A percentile compares a stretch with the other conserved stretches of the same genome.
These are phyloP conservation scores for Phytophthora hybrid DNA, from an alignment of 352 stramenopile genomes.

Conservation along the genomic window DNA sequence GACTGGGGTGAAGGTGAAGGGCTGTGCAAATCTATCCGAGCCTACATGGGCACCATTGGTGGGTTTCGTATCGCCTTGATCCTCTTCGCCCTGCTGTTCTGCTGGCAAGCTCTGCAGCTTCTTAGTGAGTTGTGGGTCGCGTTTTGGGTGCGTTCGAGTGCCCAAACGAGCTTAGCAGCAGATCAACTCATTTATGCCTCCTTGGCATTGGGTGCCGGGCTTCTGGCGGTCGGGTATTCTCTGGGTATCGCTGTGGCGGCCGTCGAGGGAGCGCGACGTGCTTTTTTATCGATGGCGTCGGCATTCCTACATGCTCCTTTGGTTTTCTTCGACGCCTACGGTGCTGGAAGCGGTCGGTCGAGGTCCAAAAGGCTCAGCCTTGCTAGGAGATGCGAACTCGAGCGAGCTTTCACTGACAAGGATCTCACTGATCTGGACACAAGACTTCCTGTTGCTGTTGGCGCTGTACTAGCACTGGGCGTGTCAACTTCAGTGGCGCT, in stretches of 20 bases:
- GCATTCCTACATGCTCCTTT: slow-evolving; percentile 92
- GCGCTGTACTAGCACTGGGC: slow-evolving; percentile 77
- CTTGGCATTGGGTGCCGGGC: slow-evolving; percentile 55
- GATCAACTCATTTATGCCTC: slow-evolving; percentile 72
- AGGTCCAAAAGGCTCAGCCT: slow-evolving; percentile 44
- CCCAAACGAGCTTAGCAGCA: slow-evolving; percentile 75
- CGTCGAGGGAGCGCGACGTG: slow-evolving; percentile 60
- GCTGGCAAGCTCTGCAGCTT: slow-evolving; percentile 90
- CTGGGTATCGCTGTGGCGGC: slow-evolving; percentile 64
- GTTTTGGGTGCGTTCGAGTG: slow-evolving; percentile 79
- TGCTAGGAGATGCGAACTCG: slow-evolving; percentile 36
- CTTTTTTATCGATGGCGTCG: slow-evolving; percentile 90
- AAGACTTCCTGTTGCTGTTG: slow-evolving; percentile 72
- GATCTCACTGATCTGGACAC: slow-evolving; percentile 95
- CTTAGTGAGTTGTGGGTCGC: slow-evolving; percentile 93
- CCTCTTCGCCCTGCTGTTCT: slow-evolving; percentile 68
- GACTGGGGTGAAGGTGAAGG: slow-evolving; percentile 30
- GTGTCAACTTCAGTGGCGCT: slow-evolving; percentile 87
- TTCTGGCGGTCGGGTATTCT: slow-evolving; percentile 70
- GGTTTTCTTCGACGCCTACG: slow-evolving; percentile 95
- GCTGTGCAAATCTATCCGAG: slow-evolving; percentile 35
- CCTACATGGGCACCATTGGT: slow-evolving; percentile 60
- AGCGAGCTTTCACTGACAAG: slow-evolving; percentile 89
- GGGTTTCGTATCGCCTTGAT: slow-evolving; percentile 55
- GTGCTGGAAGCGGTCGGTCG: slow-evolving; percentile 40